Conservation (phyloP, 2,329 filamentous ascomycete species). For the Venturia nashicola region DNA sequence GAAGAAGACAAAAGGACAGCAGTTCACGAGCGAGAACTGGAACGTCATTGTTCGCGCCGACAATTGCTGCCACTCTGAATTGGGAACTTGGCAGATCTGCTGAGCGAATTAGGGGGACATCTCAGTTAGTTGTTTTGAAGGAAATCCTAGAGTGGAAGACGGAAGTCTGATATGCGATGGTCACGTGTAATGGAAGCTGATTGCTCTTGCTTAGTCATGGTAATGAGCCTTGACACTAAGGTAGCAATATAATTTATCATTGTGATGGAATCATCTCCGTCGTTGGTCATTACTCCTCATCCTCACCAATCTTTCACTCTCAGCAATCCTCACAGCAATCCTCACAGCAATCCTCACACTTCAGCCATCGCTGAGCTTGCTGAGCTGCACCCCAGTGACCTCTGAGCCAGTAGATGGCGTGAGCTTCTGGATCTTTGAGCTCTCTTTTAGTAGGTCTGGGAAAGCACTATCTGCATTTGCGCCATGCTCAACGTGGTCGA, state of each 20-base stretch:
- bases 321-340: not conserved
- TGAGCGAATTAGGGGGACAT: not conserved
- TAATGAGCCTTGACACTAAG: too few species aligned
- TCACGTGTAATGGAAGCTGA: too few species aligned
- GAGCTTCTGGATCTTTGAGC: slow-evolving; percentile 41
- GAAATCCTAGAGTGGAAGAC: too few species aligned
- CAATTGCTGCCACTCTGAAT: not conserved
- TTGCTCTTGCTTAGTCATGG: too few species aligned
- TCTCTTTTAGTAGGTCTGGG: slow-evolving; percentile 51
- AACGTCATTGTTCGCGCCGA: not conserved
- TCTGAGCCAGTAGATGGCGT: slow-evolving; percentile 66
- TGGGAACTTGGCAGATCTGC: not conserved
- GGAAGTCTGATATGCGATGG: too few species aligned
- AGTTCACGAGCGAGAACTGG: not conserved
- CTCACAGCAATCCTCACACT: not conserved
- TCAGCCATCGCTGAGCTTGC: slow-evolving; percentile 44
- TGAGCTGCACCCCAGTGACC: slow-evolving; percentile 58
- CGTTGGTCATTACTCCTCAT: too few species aligned
- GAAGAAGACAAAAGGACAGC: not conserved
- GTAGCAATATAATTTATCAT: too few species aligned
- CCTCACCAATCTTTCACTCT: not conserved
- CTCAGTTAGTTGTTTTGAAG: not conserved
- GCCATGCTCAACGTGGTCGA: slow-evolving; percentile 64
- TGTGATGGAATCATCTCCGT: too few species aligned
- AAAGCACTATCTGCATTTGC: slow-evolving; percentile 60